A percentile compares a stretch with the other conserved stretches of the same genome.
Conservation (phyloP, 2,329 filamentous ascomycete genomes). For the Coniochaeta prunicola region DNA sequence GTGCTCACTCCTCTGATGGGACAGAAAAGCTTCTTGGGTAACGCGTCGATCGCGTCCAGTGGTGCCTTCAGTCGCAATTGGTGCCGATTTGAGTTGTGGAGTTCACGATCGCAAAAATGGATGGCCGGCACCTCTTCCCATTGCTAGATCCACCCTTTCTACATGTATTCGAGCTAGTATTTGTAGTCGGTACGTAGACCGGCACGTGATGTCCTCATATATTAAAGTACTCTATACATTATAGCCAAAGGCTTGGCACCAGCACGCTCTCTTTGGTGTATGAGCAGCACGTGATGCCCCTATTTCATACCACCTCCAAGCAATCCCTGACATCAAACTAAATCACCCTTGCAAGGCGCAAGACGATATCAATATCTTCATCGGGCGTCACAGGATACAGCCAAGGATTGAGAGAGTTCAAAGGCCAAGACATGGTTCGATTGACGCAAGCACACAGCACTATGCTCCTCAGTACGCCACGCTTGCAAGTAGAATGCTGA, state of each 20-base stretch:
- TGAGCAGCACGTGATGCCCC: background rate
- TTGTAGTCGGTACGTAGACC: background rate
- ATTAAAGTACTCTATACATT: background rate
- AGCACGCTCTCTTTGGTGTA: background rate
- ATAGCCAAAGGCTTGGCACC: background rate
- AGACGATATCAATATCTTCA: background rate
- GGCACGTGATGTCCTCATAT: too few species aligned
- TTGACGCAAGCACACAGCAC: background rate
- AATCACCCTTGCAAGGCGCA: background rate
- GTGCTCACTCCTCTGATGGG: background rate
- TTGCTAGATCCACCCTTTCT: background rate
- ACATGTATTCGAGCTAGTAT: background rate
- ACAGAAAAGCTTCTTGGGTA: background rate
- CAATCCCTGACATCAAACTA: background rate
- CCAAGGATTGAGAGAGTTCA: background rate
- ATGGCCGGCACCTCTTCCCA: background rate
- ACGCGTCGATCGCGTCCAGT: constrained; percentile 2
- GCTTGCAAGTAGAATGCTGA: constrained; percentile 2
- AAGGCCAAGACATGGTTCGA: background rate
- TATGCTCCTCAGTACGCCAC: constrained; percentile 3
- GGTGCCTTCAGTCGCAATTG: background rate
- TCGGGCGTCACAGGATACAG: background rate
- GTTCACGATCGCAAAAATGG: constrained; percentile 2
- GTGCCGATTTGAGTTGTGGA: background rate
- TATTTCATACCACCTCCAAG: background rate